Percentiles rank a stretch among this genome's conserved stretches.
These are phyloP conservation scores for Exobasidium cylindrosporum DNA, from an alignment of 1,284 basidiomycete genomes.

Conservation along the genomic window DNA sequence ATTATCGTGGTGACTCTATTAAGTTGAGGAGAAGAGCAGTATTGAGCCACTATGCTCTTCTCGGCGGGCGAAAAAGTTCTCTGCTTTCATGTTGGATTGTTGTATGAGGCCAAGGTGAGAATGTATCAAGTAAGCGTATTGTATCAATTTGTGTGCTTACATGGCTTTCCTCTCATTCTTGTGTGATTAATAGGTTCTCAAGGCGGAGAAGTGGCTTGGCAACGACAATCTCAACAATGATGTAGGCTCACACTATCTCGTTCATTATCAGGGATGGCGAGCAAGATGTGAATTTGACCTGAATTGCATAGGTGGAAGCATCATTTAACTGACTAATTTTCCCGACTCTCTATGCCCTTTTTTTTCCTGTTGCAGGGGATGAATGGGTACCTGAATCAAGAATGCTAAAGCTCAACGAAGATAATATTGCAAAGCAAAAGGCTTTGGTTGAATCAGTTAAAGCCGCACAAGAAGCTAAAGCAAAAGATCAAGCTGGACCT, in stretches of 20 bases:
- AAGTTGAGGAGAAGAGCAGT: not conserved
- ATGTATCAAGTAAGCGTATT: too few species aligned
- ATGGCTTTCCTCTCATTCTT: not conserved
- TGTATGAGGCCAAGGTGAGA: slow-evolving; percentile 80
- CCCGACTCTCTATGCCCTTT: not conserved
- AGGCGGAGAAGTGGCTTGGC: slow-evolving; percentile 73
- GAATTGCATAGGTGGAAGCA: not conserved
- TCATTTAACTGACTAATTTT: slow-evolving; percentile 6
- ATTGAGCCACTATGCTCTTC: slow-evolving; percentile 53
- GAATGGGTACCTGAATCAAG: slow-evolving; percentile 89
- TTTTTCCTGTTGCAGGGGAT: slow-evolving; percentile 71
- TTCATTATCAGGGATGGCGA: slow-evolving; percentile 99
- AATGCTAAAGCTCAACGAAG: slow-evolving; percentile 81
- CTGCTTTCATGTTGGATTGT: slow-evolving; percentile 88
- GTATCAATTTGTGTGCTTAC: not conserved
- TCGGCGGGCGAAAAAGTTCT: slow-evolving; percentile 73
- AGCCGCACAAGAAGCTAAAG: slow-evolving; percentile 31
- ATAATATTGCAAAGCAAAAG: slow-evolving; percentile 73
- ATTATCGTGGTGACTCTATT: too few species aligned
- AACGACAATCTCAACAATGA: slow-evolving; percentile 65
- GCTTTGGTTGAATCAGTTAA: slow-evolving; percentile 55
- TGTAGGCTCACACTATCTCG: slow-evolving; percentile 80
- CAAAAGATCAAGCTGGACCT: slow-evolving; percentile 21
- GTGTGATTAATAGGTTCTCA: slow-evolving; percentile 77
- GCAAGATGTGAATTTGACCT: slow-evolving; percentile 82